phyloP scores from a whole-genome alignment of 2,329 filamentous ascomycete genomes.

The Penicillium sp. region DNA sequence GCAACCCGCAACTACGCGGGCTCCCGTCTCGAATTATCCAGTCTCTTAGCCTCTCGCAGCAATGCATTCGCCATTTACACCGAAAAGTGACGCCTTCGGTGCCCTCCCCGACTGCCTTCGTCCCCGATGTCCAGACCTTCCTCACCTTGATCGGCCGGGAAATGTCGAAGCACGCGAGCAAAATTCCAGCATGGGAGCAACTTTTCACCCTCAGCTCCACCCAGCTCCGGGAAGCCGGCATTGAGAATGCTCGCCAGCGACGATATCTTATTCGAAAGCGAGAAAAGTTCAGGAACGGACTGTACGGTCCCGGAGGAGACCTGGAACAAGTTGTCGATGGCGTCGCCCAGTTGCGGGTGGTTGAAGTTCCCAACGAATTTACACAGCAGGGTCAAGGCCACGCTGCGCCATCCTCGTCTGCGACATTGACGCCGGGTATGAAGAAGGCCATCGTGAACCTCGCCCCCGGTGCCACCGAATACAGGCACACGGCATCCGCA shows the following conservation, averaged over 20 bases:
- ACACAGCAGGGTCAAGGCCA: conserved; percentile 20
- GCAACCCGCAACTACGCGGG: conserved; percentile 25
- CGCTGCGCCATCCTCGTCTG: conserved; percentile 41
- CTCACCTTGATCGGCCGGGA: conserved; percentile 86
- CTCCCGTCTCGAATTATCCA: conserved; percentile 27
- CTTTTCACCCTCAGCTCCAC: conserved; percentile 76
- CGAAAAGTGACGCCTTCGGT: conserved; percentile 43
- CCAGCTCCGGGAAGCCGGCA: conserved; percentile 75
- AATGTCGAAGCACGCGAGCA: conserved; percentile 73
- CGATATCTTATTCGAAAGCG: conserved; percentile 85
- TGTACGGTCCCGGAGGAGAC: conserved; percentile 78
- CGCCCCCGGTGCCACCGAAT: conserved; percentile 53
- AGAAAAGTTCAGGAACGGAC: conserved; percentile 72
- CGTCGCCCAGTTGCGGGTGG: conserved; percentile 54
- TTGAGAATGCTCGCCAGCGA: conserved; percentile 78
- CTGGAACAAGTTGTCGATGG: conserved; percentile 66
- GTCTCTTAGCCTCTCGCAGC: conserved; percentile 23
- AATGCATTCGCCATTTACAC: conserved; percentile 42
- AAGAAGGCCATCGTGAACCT: conserved; percentile 59
- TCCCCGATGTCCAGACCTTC: conserved; percentile 80
- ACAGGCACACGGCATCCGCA: conserved; percentile 43
- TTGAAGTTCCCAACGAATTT: conserved; percentile 49
- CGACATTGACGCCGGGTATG: conserved; percentile 52
- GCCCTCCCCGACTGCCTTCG: conserved; percentile 74
- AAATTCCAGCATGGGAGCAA: conserved; percentile 85